Percentiles rank a stretch among this genome's conserved stretches.
These are phyloP conservation scores for Mycena filopes DNA, from an alignment of 768 basidiomycete genomes.

Conservation along the genomic window DNA sequence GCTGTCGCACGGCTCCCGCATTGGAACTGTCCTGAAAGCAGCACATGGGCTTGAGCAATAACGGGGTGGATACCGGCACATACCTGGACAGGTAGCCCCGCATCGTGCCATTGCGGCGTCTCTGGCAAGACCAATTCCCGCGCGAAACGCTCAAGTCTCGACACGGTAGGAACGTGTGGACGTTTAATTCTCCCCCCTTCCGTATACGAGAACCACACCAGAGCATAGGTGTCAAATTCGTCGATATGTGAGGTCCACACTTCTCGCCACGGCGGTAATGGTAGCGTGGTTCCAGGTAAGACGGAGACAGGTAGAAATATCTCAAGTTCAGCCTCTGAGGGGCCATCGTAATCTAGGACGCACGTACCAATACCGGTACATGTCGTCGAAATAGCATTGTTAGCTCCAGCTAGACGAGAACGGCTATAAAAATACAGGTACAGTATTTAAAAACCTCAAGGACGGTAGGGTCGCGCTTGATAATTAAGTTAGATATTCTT, in stretches of 20 bases:
- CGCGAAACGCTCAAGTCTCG: constrained; percentile 11
- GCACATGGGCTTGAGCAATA: constrained; percentile 1
- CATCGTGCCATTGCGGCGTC: constrained; percentile 12
- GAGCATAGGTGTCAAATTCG: neutral
- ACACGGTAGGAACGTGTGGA: neutral
- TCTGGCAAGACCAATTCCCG: neutral
- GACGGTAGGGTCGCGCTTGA: neutral
- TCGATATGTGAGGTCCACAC: neutral
- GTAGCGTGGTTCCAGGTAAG: neutral
- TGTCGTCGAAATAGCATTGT: too few species aligned
- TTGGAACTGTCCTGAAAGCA: neutral
- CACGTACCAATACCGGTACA: too few species aligned
- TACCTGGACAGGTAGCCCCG: constrained; percentile 3
- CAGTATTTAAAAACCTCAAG: neutral
- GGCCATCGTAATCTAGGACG: too few species aligned
- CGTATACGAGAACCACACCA: constrained; percentile 13
- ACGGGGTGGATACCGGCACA: neutral
- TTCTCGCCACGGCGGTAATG: neutral
- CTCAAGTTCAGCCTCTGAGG: too few species aligned
- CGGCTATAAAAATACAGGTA: constrained; percentile 23
- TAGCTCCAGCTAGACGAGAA: neutral
- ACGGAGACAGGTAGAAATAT: too few species aligned
- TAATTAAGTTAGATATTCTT: too few species aligned
- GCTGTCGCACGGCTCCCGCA: too few species aligned
- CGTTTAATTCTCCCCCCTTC: neutral